These are phyloP conservation scores for Colletotrichum orchidophilum DNA, from an alignment of 2,329 filamentous ascomycete species.

Conservation along the genomic window DNA sequence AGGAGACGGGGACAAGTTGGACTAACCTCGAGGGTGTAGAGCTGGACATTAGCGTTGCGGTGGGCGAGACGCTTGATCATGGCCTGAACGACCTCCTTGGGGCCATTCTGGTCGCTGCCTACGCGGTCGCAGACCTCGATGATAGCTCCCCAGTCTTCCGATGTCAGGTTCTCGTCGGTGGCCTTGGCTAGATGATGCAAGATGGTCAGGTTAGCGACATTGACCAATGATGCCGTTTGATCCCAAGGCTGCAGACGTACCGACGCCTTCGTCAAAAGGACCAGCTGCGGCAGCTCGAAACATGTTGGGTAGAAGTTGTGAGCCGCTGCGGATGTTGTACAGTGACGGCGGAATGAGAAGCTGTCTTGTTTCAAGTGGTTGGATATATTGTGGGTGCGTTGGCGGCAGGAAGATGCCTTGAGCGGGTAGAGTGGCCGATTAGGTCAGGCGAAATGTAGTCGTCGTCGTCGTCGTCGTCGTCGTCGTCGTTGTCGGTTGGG, in stretches of 20 bases:
- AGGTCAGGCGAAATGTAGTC: background rate
- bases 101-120: constrained; percentile 61
- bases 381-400: background rate
- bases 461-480: too few relatives aligned
- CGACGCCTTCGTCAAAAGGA: constrained; percentile 68
- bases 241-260: constrained; percentile 50
- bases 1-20: background rate
- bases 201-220: background rate
- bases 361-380: background rate
- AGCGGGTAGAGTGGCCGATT: background rate
- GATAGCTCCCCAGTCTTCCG: constrained; percentile 75
- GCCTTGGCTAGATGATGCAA: constrained; percentile 66
- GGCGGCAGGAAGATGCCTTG: background rate
- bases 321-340: constrained; percentile 21
- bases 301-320: constrained; percentile 52
- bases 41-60: constrained; percentile 94
- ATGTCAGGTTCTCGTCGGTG: constrained; percentile 97
- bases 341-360: background rate
- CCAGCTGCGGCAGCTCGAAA: constrained; percentile 66
- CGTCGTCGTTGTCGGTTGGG: too few relatives aligned
- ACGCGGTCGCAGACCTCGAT: constrained; percentile 72
- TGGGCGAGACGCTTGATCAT: constrained; percentile 93
- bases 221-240: background rate
- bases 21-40: constrained; percentile 87
- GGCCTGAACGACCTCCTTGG: constrained; percentile 87